Evolutionary conservation across 163 green algal genomes (phyloP).

Genomic region (Scenedesmus sp.): DNA sequence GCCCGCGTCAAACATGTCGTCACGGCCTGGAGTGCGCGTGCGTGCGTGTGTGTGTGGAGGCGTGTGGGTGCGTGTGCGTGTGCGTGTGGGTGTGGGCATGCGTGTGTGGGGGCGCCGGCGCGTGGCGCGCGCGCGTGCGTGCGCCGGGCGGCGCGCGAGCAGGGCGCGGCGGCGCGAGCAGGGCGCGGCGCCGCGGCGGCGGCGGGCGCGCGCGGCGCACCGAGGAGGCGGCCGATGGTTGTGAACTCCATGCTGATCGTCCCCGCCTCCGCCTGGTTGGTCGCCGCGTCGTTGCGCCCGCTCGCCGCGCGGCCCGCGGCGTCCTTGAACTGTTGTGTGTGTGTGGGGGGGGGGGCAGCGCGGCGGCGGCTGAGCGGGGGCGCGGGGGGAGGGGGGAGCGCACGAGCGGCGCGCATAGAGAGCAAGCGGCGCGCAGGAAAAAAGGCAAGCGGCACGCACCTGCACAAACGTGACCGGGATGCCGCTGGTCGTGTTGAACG

Average conservation of each 20-base stretch:
- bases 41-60: too few species aligned
- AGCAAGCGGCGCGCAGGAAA: not conserved
- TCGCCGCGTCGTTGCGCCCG: not conserved
- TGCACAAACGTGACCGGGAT: conserved; percentile 46
- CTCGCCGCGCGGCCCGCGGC: not conserved
- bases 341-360: too few species aligned
- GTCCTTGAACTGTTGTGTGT: too few species aligned
- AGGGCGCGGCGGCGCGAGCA: not conserved
- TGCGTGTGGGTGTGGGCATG: too few species aligned
- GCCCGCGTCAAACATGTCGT: conserved; percentile 49
- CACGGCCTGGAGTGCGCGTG: conserved; percentile 51
- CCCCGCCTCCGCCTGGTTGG: conserved; percentile 59
- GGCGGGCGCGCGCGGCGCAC: conserved; percentile 1
- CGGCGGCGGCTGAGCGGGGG: not conserved
- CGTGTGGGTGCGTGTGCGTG: too few species aligned
- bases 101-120: too few species aligned
- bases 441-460: too few species aligned
- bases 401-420: too few species aligned
- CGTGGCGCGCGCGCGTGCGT: too few species aligned
- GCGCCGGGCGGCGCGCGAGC: not conserved
- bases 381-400: not conserved
- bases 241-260: conserved; percentile 68
- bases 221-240: conserved; percentile 30
- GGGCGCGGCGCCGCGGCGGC: too few species aligned
- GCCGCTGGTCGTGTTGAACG: conserved; percentile 60